phyloP scores from a whole-genome alignment of 2,329 filamentous ascomycete species.

The Aschersonia sp. region DNA sequence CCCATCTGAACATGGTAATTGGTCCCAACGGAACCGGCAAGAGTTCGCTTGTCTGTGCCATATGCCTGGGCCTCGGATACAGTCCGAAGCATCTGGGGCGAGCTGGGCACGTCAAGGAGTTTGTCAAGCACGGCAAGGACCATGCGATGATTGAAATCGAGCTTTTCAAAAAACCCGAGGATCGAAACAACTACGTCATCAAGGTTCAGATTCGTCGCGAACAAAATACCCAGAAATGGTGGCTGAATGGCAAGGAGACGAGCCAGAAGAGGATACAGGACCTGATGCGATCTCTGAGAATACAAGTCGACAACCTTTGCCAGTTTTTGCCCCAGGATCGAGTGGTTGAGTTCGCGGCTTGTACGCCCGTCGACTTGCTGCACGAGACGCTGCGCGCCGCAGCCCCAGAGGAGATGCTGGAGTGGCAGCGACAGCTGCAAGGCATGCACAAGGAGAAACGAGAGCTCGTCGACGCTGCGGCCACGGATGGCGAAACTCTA shows the following conservation, averaged over 20 bases:
- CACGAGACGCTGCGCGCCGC: conserved; percentile 79
- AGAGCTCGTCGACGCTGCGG: conserved; percentile 39
- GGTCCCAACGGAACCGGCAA: conserved; percentile 98
- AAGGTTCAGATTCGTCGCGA: conserved; percentile 65
- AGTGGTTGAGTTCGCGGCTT: conserved; percentile 81
- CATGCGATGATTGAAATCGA: conserved; percentile 83
- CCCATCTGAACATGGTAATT: conserved; percentile 95
- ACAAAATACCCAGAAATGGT: conserved; percentile 69
- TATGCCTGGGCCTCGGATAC: conserved; percentile 84
- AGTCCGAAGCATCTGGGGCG: conserved; percentile 69
- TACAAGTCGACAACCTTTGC: conserved; percentile 95
- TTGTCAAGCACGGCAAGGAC: conserved; percentile 76
- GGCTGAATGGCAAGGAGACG: conserved; percentile 51
- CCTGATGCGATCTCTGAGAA: conserved; percentile 58
- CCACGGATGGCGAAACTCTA: conserved; percentile 47
- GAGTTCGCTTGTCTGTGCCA: conserved; percentile 91
- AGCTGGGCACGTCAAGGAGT: conserved; percentile 72
- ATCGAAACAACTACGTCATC: conserved; percentile 55
- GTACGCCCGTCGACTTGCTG: conserved; percentile 69
- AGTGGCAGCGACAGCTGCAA: conserved; percentile 65
- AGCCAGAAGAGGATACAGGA: conserved; percentile 50
- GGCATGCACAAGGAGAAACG: conserved; percentile 54
- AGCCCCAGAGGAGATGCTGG: conserved; percentile 64
- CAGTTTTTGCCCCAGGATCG: conserved; percentile 95
- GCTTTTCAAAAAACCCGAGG: conserved; percentile 49